phyloP scores from a whole-genome alignment of 2,329 filamentous ascomycete genomes.

The Xylaria sp. region DNA sequence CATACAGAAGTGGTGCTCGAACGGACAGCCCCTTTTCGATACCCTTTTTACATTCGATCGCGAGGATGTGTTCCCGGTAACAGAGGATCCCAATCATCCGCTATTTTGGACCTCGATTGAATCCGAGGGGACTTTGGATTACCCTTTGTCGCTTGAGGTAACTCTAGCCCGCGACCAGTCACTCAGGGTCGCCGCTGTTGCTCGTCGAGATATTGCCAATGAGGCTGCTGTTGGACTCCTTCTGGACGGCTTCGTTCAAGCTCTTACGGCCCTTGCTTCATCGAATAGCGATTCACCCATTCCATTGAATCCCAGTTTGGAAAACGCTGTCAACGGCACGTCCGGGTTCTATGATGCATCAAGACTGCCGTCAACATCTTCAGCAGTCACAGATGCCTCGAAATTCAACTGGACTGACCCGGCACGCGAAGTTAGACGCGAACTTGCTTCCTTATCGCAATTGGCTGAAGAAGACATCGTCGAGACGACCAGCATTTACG shows the following conservation, averaged over 20 bases:
- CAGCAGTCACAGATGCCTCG: background rate
- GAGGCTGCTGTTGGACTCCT: conserved; percentile 37
- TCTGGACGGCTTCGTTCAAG: conserved; percentile 44
- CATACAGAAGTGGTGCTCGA: conserved; percentile 77
- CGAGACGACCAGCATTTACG: conserved; percentile 68
- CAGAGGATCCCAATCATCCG: conserved; percentile 32
- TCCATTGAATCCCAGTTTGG: background rate
- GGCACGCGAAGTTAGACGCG: conserved; percentile 57
- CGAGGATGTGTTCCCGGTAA: conserved; percentile 37
- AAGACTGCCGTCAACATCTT: background rate
- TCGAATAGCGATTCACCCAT: conserved; percentile 6
- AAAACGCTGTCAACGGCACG: background rate
- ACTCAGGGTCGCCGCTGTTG: conserved; percentile 62
- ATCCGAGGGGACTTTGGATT: conserved; percentile 60
- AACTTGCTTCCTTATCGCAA: conserved; percentile 66
- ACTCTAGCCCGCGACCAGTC: conserved; percentile 52
- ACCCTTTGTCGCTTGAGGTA: conserved; percentile 77
- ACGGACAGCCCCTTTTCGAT: conserved; percentile 69
- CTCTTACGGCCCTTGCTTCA: conserved; percentile 31
- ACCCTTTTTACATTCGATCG: conserved; percentile 81
- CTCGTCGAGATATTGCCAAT: conserved; percentile 49
- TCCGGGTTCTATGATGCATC: background rate
- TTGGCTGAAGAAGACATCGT: conserved; percentile 54
- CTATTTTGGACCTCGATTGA: conserved; percentile 62
- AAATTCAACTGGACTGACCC: conserved; percentile 62